Base-by-base conservation (phyloP, 257 asterid genomes). In the Nicotiana obtusifolia region DNA sequence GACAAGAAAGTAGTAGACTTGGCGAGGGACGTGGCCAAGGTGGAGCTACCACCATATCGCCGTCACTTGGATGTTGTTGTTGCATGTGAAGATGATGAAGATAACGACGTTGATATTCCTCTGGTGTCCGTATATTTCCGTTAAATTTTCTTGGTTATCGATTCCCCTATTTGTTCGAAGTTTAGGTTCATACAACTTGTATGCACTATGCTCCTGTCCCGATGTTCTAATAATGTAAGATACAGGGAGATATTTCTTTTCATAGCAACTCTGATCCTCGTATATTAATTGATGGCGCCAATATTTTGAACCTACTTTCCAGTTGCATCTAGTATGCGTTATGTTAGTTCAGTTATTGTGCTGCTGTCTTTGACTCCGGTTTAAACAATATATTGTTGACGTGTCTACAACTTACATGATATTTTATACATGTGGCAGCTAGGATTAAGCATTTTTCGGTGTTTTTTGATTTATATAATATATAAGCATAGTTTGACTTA, bases 21-120 rank as follows among this genome's bases (percentile, higher is more conserved):
- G 41, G 97, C 86, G 7, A 88, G 90, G 85, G 97, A 94, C 4
- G 90, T 94, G n/a, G 98, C 98, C 0, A 94, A 90, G 85, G 83
- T 90, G 41, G 97, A 94, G 82, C 84, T 94, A 75, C 97, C 97
- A 10, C 80, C 97, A 7, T 67, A 90, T 52, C 93, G 97, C 2
- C 78, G 87, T 57, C 97, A 93, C 83, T 84, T 94, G 84, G 97
- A 94, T 80, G 90, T 94, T 1, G 96, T 93, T 3, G 95, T 91
- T 37, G 97, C 97, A 0, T 94, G 98, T 4, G 97, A 94, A 89
- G 97, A 94, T n/a, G 98, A 94, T 2, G 92, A 94, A 0, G 98
- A 89, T 64, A 90, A 93, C 67, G 98, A 94, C 67, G 89, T 93
- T 5, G 98, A 94, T 78, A 90, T 94, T 85, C 98, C 98, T 35